Evolutionary conservation across 192 early-diverging fungal species (phyloP).

Genomic region (Phycomyces blakesleeanus): DNA sequence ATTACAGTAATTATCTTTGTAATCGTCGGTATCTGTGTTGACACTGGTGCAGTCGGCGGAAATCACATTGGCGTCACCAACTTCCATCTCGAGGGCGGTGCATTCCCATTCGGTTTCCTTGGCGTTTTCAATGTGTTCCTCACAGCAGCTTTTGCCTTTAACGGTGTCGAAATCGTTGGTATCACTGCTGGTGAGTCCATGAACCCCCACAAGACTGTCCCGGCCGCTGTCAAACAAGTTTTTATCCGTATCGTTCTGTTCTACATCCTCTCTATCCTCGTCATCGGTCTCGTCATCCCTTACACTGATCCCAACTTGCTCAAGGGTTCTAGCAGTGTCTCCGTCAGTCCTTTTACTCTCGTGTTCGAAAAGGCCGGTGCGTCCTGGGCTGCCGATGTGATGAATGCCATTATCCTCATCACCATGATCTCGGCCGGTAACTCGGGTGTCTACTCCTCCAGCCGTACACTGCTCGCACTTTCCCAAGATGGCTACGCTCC

Average conservation of each 20-base stretch:
- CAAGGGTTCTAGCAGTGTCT: constrained; percentile 48
- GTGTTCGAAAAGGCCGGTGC: constrained; percentile 61
- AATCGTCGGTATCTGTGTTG: constrained; percentile 69
- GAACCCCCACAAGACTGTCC: constrained; percentile 76
- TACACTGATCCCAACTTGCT: constrained; percentile 56
- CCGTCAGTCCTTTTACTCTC: constrained; percentile 61
- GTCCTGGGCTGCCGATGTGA: constrained; percentile 53
- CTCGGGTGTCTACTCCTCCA: constrained; percentile 81
- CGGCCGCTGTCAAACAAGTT: constrained; percentile 62
- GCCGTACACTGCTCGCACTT: constrained; percentile 70
- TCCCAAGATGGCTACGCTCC: constrained; percentile 75
- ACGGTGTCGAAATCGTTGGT: constrained; percentile 83
- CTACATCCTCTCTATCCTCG: constrained; percentile 75
- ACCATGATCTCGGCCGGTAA: constrained; percentile 74
- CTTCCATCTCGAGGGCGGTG: constrained; percentile 56
- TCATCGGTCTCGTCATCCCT: constrained; percentile 81
- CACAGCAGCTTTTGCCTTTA: constrained; percentile 77
- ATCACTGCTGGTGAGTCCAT: constrained; percentile 83
- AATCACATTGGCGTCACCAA: constrained; percentile 54
- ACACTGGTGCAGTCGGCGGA: constrained; percentile 60
- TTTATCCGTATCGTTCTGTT: constrained; percentile 82
- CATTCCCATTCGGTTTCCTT: constrained; percentile 58
- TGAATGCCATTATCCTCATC: constrained; percentile 68
- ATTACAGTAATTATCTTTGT: constrained; percentile 78
- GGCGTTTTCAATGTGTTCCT: constrained; percentile 66